Percentiles rank a stretch among this genome's conserved stretches.
Conservation (phyloP, 495 filamentous ascomycete genomes). For the Aspergillus nanangensis region DNA sequence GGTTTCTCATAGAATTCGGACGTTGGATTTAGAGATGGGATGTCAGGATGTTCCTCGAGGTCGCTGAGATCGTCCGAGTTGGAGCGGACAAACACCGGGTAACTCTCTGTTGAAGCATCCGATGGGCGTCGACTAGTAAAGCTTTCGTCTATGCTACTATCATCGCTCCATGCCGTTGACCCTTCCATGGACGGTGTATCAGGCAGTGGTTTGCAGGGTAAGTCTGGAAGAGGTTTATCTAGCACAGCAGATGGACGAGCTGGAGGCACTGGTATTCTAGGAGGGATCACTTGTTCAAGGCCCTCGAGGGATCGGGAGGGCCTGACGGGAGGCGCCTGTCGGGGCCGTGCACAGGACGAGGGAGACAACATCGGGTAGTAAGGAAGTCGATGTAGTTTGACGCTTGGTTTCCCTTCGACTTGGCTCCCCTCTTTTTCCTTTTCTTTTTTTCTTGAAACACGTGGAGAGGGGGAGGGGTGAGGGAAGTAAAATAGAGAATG, state of each 20-base stretch:
- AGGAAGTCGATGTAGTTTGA: not conserved
- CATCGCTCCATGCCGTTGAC: slow-evolving; percentile 32
- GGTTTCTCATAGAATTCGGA: slow-evolving; percentile 10
- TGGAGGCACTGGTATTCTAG: slow-evolving; percentile 11
- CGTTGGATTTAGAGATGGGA: slow-evolving; percentile 10
- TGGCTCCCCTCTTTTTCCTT: too few relatives aligned
- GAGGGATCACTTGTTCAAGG: slow-evolving; percentile 38
- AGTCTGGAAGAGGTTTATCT: slow-evolving; percentile 36
- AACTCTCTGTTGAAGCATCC: slow-evolving; percentile 26
- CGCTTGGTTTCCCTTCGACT: not conserved
- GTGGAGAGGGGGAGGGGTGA: too few relatives aligned
- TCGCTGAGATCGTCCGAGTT: slow-evolving; percentile 30
- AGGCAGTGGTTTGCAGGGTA: slow-evolving; percentile 27
- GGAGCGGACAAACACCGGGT: slow-evolving; percentile 37
- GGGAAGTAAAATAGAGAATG: not conserved
- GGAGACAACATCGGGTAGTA: slow-evolving; percentile 19
- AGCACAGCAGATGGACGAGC: slow-evolving; percentile 25
- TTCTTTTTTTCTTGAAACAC: too few relatives aligned
- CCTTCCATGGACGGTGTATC: slow-evolving; percentile 17
- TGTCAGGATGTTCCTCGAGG: slow-evolving; percentile 15
- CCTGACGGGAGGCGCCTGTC: slow-evolving; percentile 32
- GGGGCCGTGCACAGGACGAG: slow-evolving; percentile 14
- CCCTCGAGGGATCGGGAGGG: slow-evolving; percentile 40
- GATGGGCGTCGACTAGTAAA: slow-evolving; percentile 23
- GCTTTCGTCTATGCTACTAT: slow-evolving; percentile 30